A percentile compares a stretch with the other conserved stretches of the same genome.
phyloP scores from a whole-genome alignment of 352 stramenopile genomes.

The Globisporangium lucens region DNA sequence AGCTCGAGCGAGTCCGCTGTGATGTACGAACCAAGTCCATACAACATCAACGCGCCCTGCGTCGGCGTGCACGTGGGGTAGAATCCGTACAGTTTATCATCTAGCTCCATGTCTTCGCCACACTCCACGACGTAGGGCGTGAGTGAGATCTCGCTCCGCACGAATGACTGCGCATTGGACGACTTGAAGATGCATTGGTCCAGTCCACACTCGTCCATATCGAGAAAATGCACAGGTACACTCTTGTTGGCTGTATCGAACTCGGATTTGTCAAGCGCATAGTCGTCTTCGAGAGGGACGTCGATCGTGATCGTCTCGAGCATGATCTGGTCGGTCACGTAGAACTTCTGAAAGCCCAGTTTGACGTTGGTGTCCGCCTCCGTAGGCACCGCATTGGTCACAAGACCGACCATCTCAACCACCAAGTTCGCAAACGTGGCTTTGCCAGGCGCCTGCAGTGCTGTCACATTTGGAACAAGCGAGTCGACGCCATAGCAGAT shows the following conservation, averaged over 20 bases:
- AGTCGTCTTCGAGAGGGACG: constrained; percentile 16
- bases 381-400: constrained; percentile 6
- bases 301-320: constrained; percentile 20
- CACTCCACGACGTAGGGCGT: constrained; percentile 14
- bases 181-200: constrained; percentile 17
- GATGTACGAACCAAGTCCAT: constrained; percentile 19
- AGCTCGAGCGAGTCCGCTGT: constrained; percentile 17
- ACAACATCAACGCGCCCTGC: constrained; percentile 12
- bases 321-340: constrained; percentile 14
- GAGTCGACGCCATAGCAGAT: constrained; percentile 8
- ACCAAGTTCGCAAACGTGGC: constrained; percentile 18
- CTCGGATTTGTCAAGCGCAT: constrained; percentile 8
- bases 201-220: constrained; percentile 13
- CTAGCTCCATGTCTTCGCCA: neutral
- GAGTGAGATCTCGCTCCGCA: constrained; percentile 14
- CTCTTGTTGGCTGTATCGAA: constrained; percentile 8
- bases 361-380: constrained; percentile 4
- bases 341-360: constrained; percentile 14
- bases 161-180: constrained; percentile 11
- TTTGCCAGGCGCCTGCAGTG: constrained; percentile 4
- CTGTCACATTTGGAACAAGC: constrained; percentile 1
- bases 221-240: constrained; percentile 7
- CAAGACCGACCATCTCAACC: constrained; percentile 4
- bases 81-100: constrained; percentile 11
- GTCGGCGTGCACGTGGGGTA: neutral